A percentile compares a stretch with the other conserved stretches of the same genome.
Evolutionary conservation across 495 filamentous ascomycete species (phyloP).

Genomic region (Clohesyomyces aquaticus): DNA sequence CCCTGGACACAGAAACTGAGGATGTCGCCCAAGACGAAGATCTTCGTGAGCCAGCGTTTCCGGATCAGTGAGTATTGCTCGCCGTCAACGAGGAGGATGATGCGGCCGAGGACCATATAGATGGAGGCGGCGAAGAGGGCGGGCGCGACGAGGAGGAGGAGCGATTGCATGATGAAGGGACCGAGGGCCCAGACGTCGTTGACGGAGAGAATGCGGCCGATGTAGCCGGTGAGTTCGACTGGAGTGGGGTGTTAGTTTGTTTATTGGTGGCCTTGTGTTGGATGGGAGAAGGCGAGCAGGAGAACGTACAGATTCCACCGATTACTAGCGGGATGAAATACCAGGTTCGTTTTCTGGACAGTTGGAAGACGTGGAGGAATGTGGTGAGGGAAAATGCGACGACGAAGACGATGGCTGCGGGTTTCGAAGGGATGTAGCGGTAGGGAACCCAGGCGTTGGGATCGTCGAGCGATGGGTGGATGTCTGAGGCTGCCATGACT

Average conservation of each 20-base stretch:
- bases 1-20: conserved; percentile 51
- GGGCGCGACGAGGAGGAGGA: conserved; percentile 51
- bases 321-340: conserved; percentile 61
- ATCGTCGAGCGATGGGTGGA: conserved; percentile 9
- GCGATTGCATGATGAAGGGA: conserved; percentile 45
- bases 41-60: conserved; percentile 48
- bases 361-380: conserved; percentile 51
- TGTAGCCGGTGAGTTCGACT: conserved; percentile 57
- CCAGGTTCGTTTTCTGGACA: conserved; percentile 53
- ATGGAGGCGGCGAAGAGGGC: conserved; percentile 51
- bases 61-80: conserved; percentile 49
- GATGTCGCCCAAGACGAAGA: conserved; percentile 54
- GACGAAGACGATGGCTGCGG: conserved; percentile 56
- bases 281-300: background rate
- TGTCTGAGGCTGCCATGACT: background rate
- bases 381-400: conserved; percentile 54
- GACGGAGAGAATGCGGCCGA: conserved; percentile 42
- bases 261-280: background rate
- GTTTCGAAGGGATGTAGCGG: conserved; percentile 56
- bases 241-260: background rate
- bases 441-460: conserved; percentile 41
- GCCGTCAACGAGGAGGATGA: conserved; percentile 50
- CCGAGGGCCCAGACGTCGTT: conserved; percentile 30
- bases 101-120: conserved; percentile 52
- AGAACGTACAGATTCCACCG: conserved; percentile 57